Evolutionary conservation across 306 rosid species (phyloP), one percentile per base, ranked within the genome.

Genomic region (Heteromeles arbutifolia): DNA sequence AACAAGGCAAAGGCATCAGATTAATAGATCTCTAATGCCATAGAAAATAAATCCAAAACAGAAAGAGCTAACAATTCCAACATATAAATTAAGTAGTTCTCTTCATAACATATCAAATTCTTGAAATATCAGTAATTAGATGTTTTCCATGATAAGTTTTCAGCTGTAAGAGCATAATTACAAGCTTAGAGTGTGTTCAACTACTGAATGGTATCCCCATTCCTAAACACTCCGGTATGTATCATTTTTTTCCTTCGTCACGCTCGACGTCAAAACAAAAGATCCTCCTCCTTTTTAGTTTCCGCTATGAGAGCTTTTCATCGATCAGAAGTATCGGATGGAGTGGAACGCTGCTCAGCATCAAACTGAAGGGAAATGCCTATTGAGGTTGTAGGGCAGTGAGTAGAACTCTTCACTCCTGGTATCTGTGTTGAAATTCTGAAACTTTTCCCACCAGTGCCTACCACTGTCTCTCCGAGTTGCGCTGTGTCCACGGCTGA

Each of bases 361-460:
- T 90, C 82, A 93, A 75, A 74, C 25, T 71, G 98, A 91, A n/a
- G 96, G 98, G 88, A 91, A 93, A 80, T 85, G 86, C 84, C 86
- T 84, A 65, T 70, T 74, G 1, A 93, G 91, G 41, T 83, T 89
- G 70, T 74, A 69, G 54, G 96, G 96, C 80, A 93, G 82, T 17
- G 88, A 79, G 81, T 91, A 93, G 74, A 91, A 91, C 52, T 91
- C 96, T 41, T 85, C 90, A 50, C 84, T 93, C 67, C 97, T 91
- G 2, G 32, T 62, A 59, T 93, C 97, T 19, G 76, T 65, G 39
- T 78, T 69, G 67, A 24, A 93, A 63, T 67, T 61, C 84, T 83
- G 84, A 84, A 88, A 95, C 74, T 84, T 90, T 53, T 39, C 96
- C 96, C 97, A 95, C 97, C 96, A 92, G 69, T 92, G 97, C 56